Conservation (phyloP, 2,329 filamentous ascomycete species). For the Diaporthe destruens region DNA sequence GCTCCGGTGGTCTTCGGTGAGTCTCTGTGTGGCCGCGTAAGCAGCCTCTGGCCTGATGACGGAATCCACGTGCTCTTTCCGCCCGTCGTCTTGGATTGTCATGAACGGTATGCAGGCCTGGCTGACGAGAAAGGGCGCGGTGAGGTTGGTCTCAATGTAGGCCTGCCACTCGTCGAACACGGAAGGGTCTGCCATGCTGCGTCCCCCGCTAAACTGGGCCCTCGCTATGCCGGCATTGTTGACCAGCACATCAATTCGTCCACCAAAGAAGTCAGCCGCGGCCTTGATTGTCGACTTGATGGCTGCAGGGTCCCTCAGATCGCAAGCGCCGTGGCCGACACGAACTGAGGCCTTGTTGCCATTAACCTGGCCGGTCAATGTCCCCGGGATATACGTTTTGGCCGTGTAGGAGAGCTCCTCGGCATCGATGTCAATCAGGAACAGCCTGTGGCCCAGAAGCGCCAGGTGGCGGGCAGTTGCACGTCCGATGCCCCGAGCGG, state of each 20-base stretch:
- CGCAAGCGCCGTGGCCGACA: conserved; percentile 54
- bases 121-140: conserved; percentile 58
- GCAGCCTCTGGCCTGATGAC: conserved; percentile 38
- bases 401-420: conserved; percentile 54
- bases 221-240: conserved; percentile 54
- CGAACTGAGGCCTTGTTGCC: neutral
- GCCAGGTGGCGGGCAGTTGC: conserved; percentile 58
- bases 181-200: conserved; percentile 59
- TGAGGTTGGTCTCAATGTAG: conserved; percentile 61
- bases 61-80: conserved; percentile 28
- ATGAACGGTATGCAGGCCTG: conserved; percentile 62
- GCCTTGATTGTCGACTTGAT: conserved; percentile 53
- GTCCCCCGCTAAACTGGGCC: conserved; percentile 57
- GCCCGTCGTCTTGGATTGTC: conserved; percentile 47
- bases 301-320: conserved; percentile 54
- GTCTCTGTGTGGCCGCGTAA: conserved; percentile 9
- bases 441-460: conserved; percentile 56
- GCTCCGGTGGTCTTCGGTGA: conserved; percentile 22
- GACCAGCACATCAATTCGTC: conserved; percentile 54
- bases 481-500: conserved; percentile 60
- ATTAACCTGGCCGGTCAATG: conserved; percentile 45
- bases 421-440: conserved; percentile 58
- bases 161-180: conserved; percentile 60
- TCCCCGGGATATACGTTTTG: conserved; percentile 48
- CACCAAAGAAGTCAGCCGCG: conserved; percentile 53